Base-by-base conservation (phyloP, 306 rosid species). In the Rubus idaeus region DNA sequence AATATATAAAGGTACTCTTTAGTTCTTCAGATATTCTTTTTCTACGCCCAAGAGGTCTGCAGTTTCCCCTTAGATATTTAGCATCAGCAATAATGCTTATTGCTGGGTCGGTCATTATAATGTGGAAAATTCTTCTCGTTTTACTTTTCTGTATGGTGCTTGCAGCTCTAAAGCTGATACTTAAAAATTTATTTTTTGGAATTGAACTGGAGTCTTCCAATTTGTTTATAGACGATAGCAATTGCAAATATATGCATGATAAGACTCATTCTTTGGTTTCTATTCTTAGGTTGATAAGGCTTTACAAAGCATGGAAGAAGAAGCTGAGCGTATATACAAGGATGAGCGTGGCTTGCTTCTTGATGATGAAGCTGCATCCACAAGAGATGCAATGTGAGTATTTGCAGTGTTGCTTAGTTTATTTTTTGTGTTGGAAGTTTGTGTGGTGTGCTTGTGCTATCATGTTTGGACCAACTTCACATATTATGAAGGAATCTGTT, bases 361-460 rank as follows among this genome's bases (percentile, higher is more conserved):
- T 76, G 95, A 92, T 44, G 97, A 95, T 82, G 98, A 95, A 79
- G 98, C 98, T 66, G 96, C 98, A 56, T 92, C 97, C 49, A 90
- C 96, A 40, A 88, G 98, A 84, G 98, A 95, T 90, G 96, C 96
- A 50, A 92, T 95, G 98, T 95, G 78, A 87, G 98, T 85, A 51
- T 57, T 78, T n/a, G 40, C 45, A 63, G 20, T 14, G 62, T 70
- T 46, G 68, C n/a, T 39, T 41, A 71, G 74, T 69, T 67, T 49
- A 23, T 9, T 71, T 41, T 55, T 12, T 16, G 4, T 41, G 11
- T 18, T 42, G 55, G n/a, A 57, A 35, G 13, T 12, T 47, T 20
- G 5, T 49, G 12, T 72, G 41, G 46, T 10, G 6, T 14, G 39
- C 39, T 51, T 18, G 41, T 51, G 74, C 60, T 26, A 4, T 26